Percentiles rank a stretch among this genome's conserved stretches.
Evolutionary conservation across 176 grass and related monocot genomes (phyloP).

Genomic region (Avena insularis): DNA sequence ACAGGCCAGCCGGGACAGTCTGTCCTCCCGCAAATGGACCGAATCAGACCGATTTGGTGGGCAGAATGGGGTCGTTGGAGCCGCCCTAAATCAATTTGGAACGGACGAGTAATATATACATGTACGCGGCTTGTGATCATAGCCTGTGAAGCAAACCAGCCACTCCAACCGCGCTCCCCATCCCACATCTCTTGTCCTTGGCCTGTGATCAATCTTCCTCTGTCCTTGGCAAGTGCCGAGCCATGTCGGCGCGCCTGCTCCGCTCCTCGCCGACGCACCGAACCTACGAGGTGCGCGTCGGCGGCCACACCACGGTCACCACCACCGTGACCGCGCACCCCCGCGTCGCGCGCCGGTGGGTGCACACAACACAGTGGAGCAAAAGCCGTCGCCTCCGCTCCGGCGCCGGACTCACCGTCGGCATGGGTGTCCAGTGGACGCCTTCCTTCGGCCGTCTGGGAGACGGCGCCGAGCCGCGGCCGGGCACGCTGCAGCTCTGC

Average conservation of each 20-base stretch:
- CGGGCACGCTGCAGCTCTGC: slow-evolving; percentile 30
- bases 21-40: too few relatives aligned
- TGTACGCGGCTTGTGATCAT: too few relatives aligned
- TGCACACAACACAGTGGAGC: not conserved
- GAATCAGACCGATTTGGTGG: too few relatives aligned
- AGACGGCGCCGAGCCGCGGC: not conserved
- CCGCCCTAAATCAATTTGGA: too few relatives aligned
- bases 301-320: not conserved
- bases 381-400: not conserved
- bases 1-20: too few relatives aligned
- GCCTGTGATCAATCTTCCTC: not conserved
- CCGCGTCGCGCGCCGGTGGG: not conserved
- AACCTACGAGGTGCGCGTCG: slow-evolving; percentile 9
- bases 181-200: not conserved
- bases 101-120: too few relatives aligned
- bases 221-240: not conserved
- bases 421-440: slow-evolving; percentile 16
- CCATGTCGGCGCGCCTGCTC: not conserved
- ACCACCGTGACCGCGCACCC: slow-evolving; percentile 20
- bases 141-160: too few relatives aligned
- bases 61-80: too few relatives aligned
- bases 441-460: not conserved
- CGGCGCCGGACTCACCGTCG: not conserved
- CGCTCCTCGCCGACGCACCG: not conserved
- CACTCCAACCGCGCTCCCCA: not conserved